Conservation (phyloP, 306 rosid species). For the Prunus campanulata region DNA sequence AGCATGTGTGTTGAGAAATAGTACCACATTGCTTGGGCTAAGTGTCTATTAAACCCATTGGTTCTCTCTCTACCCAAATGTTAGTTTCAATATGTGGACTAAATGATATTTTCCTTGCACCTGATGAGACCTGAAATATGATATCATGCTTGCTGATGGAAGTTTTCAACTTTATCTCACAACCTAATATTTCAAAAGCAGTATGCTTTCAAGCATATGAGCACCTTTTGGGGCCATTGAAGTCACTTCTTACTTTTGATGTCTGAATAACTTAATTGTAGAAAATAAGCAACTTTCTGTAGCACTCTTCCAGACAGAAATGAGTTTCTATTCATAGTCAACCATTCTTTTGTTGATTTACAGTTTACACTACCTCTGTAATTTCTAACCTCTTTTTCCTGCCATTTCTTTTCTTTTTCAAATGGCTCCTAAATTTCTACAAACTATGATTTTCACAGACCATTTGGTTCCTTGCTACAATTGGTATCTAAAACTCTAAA, state of each 20-base stretch:
- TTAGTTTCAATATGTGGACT: too few species aligned
- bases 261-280: not conserved
- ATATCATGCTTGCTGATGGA: too few species aligned
- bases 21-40: too few species aligned
- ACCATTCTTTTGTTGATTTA: not conserved
- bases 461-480: conserved; percentile 29
- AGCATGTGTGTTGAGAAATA: too few species aligned
- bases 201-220: not conserved
- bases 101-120: too few species aligned
- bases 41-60: too few species aligned
- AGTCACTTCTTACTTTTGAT: not conserved
- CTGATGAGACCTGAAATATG: too few species aligned
- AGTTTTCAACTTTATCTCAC: too few species aligned
- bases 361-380: not conserved
- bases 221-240: not conserved
- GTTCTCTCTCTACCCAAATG: too few species aligned
- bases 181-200: too few species aligned
- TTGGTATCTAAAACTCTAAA: conserved; percentile 44
- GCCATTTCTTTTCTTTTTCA: not conserved
- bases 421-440: conserved; percentile 10
- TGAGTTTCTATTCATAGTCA: not conserved
- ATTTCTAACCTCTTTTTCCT: not conserved
- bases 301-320: not conserved
- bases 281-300: not conserved
- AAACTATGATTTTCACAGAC: conserved; percentile 12